A percentile compares a stretch with the other conserved stretches of the same genome.
Conservation (phyloP, 2,329 filamentous ascomycete species). For the Aspergillus brunneoviolaceus region DNA sequence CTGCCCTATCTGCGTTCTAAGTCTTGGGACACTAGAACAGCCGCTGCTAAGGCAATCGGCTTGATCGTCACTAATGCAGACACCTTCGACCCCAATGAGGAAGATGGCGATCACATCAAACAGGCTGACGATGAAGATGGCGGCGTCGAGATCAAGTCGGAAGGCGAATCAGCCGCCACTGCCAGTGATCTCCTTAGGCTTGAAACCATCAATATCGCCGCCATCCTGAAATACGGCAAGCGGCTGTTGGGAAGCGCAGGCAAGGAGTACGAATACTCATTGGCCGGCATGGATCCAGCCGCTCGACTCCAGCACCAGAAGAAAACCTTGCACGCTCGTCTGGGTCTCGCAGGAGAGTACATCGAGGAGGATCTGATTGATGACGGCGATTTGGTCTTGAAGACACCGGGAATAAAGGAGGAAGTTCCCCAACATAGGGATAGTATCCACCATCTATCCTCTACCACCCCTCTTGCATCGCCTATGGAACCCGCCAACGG, state of each 20-base stretch:
- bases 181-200: constrained; percentile 68
- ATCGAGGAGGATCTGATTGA: constrained; percentile 80
- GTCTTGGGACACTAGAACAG: constrained; percentile 94
- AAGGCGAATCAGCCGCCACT: constrained; percentile 32
- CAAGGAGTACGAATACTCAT: constrained; percentile 76
- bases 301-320: constrained; percentile 83
- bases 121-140: constrained; percentile 51
- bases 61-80: constrained; percentile 90
- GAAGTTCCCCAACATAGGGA: constrained; percentile 48
- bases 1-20: constrained; percentile 94
- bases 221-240: constrained; percentile 79
- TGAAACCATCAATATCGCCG: constrained; percentile 71
- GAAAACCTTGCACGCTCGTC: constrained; percentile 76
- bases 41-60: constrained; percentile 89
- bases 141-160: constrained; percentile 39
- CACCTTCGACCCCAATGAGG: constrained; percentile 81
- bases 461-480: constrained; percentile 45
- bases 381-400: constrained; percentile 56
- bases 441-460: constrained; percentile 46
- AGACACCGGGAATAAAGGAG: constrained; percentile 49
- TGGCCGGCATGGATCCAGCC: constrained; percentile 78
- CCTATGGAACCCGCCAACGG: constrained; percentile 51
- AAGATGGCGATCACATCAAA: constrained; percentile 56
- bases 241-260: constrained; percentile 79
- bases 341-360: constrained; percentile 81